Evolutionary conservation across 345 rosid genomes (phyloP).

Genomic region (Salix purpurea): DNA sequence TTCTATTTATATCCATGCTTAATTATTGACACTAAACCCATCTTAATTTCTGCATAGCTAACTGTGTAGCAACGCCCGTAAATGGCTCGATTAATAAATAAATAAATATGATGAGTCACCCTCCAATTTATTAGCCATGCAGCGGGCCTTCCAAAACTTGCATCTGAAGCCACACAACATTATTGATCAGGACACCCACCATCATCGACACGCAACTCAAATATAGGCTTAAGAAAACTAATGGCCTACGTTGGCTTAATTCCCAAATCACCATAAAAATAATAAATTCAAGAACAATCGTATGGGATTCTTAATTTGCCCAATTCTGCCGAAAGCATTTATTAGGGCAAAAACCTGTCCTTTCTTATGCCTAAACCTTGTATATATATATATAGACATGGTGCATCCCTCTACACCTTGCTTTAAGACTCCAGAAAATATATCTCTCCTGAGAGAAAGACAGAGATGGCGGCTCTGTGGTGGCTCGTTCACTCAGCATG

Average conservation of each 20-base stretch:
- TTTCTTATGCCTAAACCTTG: too few relatives aligned
- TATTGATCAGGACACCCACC: constrained; percentile 5
- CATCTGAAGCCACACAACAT: background rate
- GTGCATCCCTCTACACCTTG: background rate
- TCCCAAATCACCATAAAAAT: background rate
- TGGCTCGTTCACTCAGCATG: constrained; percentile 51
- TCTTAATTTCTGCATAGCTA: too few relatives aligned
- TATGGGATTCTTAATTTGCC: background rate
- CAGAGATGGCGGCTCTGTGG: constrained; percentile 25
- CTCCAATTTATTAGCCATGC: too few relatives aligned
- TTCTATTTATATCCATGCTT: too few relatives aligned
- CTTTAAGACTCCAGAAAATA: background rate
- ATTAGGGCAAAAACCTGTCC: background rate
- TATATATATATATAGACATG: background rate
- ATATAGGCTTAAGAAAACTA: background rate
- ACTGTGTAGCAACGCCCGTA: too few relatives aligned
- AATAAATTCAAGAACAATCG: background rate
- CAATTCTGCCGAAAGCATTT: background rate
- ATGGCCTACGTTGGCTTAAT: background rate
- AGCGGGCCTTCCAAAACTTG: constrained; percentile 2
- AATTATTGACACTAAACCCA: too few relatives aligned
- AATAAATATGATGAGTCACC: too few relatives aligned
- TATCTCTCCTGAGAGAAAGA: background rate
- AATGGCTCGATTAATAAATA: too few relatives aligned
- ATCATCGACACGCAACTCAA: constrained; percentile 19